A percentile compares a stretch with the other conserved stretches of the same genome.
Conservation (phyloP, 2,329 filamentous ascomycete genomes). For the Aspergillus eucalypticola region DNA sequence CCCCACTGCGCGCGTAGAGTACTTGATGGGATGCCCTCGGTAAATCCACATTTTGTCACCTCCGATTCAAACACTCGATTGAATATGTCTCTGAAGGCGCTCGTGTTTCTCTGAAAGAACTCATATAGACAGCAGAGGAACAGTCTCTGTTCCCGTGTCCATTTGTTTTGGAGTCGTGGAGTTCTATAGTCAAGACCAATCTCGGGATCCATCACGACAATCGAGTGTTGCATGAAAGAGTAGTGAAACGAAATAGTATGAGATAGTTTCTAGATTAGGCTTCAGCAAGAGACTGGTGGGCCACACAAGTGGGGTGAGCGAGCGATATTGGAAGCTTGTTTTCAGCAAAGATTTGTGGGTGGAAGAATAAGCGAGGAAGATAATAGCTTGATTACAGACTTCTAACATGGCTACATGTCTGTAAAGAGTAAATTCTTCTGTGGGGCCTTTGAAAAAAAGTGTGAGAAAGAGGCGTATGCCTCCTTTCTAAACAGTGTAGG, state of each 20-base stretch:
- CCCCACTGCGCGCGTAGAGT: slow-evolving; percentile 26
- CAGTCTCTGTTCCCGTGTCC: slow-evolving; percentile 20
- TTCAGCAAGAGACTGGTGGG: not conserved
- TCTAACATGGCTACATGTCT: too few relatives aligned
- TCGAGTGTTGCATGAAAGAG: not conserved
- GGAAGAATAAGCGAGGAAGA: too few relatives aligned
- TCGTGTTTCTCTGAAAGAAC: slow-evolving; percentile 22
- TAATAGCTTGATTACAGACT: too few relatives aligned
- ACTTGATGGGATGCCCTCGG: slow-evolving; percentile 1
- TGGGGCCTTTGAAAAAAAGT: too few relatives aligned
- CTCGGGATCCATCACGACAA: not conserved
- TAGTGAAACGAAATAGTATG: not conserved
- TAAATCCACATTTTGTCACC: slow-evolving; percentile 23
- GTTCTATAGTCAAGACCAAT: not conserved
- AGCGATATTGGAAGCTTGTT: not conserved
- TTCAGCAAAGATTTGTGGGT: too few relatives aligned
- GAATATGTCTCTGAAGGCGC: slow-evolving; percentile 26
- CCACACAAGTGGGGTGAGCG: not conserved
- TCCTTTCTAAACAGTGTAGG: too few relatives aligned
- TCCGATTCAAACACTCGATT: slow-evolving; percentile 26
- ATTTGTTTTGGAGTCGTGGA: slow-evolving; percentile 13
- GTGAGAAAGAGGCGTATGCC: too few relatives aligned
- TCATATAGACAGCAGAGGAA: slow-evolving; percentile 28
- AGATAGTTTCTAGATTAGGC: not conserved
- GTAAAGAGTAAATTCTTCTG: too few relatives aligned